Base-by-base conservation (phyloP, 192 early-diverging fungal species). In the Radiomyces spectabilis region DNA sequence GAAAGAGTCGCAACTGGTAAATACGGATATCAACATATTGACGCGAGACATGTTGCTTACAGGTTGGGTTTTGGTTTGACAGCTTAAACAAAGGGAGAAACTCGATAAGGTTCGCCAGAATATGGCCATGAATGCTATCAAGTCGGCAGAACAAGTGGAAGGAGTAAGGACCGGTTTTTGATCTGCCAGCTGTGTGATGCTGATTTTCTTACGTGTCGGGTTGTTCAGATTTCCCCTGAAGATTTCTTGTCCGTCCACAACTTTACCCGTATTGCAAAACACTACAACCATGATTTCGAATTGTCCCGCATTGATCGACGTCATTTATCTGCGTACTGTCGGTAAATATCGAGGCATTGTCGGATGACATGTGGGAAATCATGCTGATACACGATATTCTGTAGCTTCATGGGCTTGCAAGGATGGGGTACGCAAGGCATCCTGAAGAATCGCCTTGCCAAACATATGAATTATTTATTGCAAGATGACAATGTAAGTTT, bases 321-420 rank as follows among this genome's bases (percentile, higher is more conserved):
- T 22, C 76, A 78, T 39, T 41, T 78, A 18, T 27, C 63, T 12
- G 55, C 72, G 1, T 78, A 75, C 53, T 78, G 76, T 66, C 53
- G 46, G 74, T 76, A 65, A 53, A 39, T 46, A 30, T 2, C 9
- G 16, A 30, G 0, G 10, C 12, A 34, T n/a, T 30, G 10, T 25
- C 8, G 43, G 12, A 2, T 40, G 9, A 6, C n/a, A 35, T n/a
- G 19, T 42, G 6, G 12, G 9, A 33, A 1, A 5, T 1, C 2
- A 41, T 29, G 1, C 3, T 41, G 5, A 31, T 25, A 27, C 44
- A 41, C 31, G 1, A 8, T 31, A n/a, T 40, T 27, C 7, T 5
- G 2, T 55, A 72, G 74, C 21, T 79, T 79, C 46, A 79, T 79
- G 77, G 74, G 71, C 7, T 47, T 79, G 53, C 56, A 33, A 27